These are phyloP conservation scores for Clarireedia hainanense DNA, from an alignment of 2,329 filamentous ascomycete genomes.

Conservation along the genomic window DNA sequence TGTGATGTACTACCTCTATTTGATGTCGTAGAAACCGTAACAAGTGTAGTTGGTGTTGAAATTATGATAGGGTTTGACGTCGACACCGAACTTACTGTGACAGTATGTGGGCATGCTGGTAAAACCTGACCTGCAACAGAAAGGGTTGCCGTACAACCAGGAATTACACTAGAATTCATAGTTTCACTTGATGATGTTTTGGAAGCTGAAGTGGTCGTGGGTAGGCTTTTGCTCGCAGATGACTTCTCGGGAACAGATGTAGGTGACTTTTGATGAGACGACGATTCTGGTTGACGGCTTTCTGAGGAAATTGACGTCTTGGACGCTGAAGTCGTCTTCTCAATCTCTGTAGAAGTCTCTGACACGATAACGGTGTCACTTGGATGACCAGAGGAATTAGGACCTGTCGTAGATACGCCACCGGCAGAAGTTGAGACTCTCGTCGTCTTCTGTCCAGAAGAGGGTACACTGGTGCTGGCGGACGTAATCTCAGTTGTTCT, in stretches of 20 bases:
- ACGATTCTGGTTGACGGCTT: background rate
- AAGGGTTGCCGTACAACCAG: conserved; percentile 5
- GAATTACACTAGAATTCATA: conserved; percentile 2
- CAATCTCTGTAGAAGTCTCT: background rate
- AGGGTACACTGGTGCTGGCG: background rate
- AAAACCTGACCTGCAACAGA: conserved; percentile 1
- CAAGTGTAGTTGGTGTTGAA: background rate
- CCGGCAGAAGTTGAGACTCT: background rate
- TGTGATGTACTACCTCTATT: background rate
- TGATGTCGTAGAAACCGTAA: background rate
- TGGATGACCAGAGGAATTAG: background rate
- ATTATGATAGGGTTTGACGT: background rate
- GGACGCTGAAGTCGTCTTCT: background rate
- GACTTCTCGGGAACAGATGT: background rate
- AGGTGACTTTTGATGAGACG: background rate
- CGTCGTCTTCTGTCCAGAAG: background rate
- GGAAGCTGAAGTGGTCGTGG: background rate
- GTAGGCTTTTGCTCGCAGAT: background rate
- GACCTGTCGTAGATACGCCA: background rate
- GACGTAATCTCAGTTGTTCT: too few species aligned
- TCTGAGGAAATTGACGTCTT: background rate
- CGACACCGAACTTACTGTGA: background rate
- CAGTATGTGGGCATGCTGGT: conserved; percentile 1
- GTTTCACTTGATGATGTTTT: background rate
- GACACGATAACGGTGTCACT: background rate